phyloP scores from a whole-genome alignment of 805 yeast species.

The Priceomyces melissophilus region DNA sequence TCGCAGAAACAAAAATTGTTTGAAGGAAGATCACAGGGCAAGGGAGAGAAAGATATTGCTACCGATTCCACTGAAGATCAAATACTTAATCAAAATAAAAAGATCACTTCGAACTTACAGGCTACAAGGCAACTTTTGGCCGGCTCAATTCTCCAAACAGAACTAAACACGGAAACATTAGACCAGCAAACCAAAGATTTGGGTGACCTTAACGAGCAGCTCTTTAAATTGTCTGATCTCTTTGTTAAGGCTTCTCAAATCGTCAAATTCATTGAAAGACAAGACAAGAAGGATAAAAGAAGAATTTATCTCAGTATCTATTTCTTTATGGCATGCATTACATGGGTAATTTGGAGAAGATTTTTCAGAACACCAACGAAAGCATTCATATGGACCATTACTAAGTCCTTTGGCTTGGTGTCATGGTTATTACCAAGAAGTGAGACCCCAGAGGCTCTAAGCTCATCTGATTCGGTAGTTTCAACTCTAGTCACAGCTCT shows the following conservation, averaged over 20 bases:
- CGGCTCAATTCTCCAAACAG: constrained; percentile 49
- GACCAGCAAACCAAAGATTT: constrained; percentile 46
- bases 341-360: constrained; percentile 51
- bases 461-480: background rate
- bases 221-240: constrained; percentile 26
- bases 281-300: constrained; percentile 46
- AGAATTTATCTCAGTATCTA: constrained; percentile 47
- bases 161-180: constrained; percentile 45
- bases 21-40: constrained; percentile 16
- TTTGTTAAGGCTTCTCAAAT: constrained; percentile 42
- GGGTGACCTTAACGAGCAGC: constrained; percentile 36
- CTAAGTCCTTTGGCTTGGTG: constrained; percentile 31
- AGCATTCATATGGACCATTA: constrained; percentile 44
- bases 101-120: constrained; percentile 46
- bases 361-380: constrained; percentile 42
- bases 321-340: constrained; percentile 42
- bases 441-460: background rate
- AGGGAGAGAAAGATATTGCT: constrained; percentile 10
- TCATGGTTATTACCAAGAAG: constrained; percentile 14
- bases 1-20: constrained; percentile 17
- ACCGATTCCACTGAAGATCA: constrained; percentile 34
- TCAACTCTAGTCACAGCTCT: background rate
- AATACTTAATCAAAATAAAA: constrained; percentile 43
- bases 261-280: constrained; percentile 50
- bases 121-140: constrained; percentile 47